phyloP scores from a whole-genome alignment of 2,329 filamentous ascomycete species.

The Pseudogymnoascus sp. region DNA sequence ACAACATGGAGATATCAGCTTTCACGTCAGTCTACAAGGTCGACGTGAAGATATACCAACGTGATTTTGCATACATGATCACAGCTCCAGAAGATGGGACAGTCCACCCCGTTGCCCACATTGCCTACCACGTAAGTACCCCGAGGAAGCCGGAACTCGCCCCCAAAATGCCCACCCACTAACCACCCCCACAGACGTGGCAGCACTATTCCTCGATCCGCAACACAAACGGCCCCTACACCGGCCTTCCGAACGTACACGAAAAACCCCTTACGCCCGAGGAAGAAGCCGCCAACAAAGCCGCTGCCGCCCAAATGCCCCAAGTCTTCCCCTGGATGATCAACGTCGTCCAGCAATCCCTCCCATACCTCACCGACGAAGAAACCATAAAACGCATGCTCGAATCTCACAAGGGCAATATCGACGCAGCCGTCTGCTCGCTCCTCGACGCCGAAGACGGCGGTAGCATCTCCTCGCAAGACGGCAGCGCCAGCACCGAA shows the following conservation, averaged over 20 bases:
- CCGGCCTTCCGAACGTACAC: constrained; percentile 42
- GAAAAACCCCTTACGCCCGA: constrained; percentile 17
- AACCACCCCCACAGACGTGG: constrained; percentile 39
- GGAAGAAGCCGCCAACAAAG: constrained; percentile 23
- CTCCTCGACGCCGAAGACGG: constrained; percentile 41
- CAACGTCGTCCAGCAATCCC: constrained; percentile 40
- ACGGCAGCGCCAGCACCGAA: constrained; percentile 41
- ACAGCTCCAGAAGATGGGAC: constrained; percentile 32
- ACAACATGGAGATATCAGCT: constrained; percentile 59
- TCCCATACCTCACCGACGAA: constrained; percentile 42
- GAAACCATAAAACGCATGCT: constrained; percentile 43
- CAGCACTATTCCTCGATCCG: constrained; percentile 62
- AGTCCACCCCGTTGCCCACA: constrained; percentile 38
- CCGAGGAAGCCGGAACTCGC: constrained; percentile 17
- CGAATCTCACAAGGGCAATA: constrained; percentile 40
- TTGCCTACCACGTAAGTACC: constrained; percentile 53
- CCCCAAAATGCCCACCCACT: not conserved
- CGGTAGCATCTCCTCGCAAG: constrained; percentile 33
- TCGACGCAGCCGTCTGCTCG: constrained; percentile 43
- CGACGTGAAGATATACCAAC: constrained; percentile 54
- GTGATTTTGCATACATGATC: constrained; percentile 43
- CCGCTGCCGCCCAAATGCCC: constrained; percentile 33
- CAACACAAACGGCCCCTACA: constrained; percentile 49
- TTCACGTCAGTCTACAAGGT: constrained; percentile 54
- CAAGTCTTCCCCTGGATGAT: constrained; percentile 47